Percentiles rank a stretch among this genome's conserved stretches.
Conservation (phyloP, 1,284 basidiomycete species). For the Puccinia horiana region DNA sequence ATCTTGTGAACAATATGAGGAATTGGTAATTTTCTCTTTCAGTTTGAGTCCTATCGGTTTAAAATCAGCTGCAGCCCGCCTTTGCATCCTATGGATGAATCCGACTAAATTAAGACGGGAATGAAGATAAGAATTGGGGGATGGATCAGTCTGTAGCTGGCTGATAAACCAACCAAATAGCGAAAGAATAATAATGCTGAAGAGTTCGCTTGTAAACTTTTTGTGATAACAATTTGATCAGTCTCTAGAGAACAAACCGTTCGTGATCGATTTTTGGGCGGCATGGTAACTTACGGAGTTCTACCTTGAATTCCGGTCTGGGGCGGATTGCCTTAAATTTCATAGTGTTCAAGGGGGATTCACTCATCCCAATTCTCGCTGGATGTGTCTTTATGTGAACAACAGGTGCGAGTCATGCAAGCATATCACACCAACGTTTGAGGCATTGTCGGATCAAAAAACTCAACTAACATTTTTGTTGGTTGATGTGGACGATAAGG, state of each 20-base stretch:
- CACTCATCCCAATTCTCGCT: not conserved
- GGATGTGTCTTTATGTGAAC: not conserved
- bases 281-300: not conserved
- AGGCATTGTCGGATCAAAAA: slow-evolving; percentile 13
- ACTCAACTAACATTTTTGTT: not conserved
- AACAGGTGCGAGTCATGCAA: slow-evolving; percentile 39
- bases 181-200: not conserved
- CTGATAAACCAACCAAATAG: no score
- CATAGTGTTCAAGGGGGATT: not conserved
- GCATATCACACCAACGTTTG: slow-evolving; percentile 28
- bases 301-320: not conserved
- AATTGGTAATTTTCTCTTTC: not conserved
- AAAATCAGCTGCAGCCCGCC: not conserved
- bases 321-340: not conserved
- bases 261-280: slow-evolving; percentile 46
- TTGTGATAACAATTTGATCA: not conserved
- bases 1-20: slow-evolving; percentile 33
- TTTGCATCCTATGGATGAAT: not conserved
- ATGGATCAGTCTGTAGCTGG: no score
- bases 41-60: no score
- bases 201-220: not conserved
- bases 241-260: slow-evolving; percentile 9
- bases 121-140: not conserved
- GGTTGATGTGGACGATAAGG: slow-evolving; percentile 41
- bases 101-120: not conserved